Conservation (phyloP, 768 basidiomycete genomes). For the Dioszegia aurantiaca region DNA sequence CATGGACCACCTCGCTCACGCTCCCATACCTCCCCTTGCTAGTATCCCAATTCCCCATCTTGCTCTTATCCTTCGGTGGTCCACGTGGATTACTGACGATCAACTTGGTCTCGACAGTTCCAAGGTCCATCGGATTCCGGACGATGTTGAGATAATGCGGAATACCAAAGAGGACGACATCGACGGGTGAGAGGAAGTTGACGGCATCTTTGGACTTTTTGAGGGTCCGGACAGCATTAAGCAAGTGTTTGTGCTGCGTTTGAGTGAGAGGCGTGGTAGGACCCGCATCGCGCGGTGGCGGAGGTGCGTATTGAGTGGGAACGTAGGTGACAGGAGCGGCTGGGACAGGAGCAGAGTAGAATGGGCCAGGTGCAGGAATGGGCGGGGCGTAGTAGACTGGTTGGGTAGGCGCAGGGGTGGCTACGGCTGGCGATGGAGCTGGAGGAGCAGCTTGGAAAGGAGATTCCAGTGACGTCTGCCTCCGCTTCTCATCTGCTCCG, state of each 20-base stretch:
- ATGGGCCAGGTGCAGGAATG: conserved; percentile 10
- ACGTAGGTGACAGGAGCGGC: conserved; percentile 22
- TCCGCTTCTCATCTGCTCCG: conserved; percentile 39
- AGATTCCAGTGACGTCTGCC: conserved; percentile 17
- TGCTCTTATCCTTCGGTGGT: conserved; percentile 53
- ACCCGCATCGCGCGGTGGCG: conserved; percentile 40
- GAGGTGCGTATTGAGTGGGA: conserved; percentile 38
- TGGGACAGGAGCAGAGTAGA: conserved; percentile 27
- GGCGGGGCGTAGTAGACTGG: conserved; percentile 14
- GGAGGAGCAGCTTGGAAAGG: conserved; percentile 7
- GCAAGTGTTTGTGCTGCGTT: conserved; percentile 75
- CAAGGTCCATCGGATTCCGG: conserved; percentile 89
- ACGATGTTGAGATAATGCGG: conserved; percentile 78
- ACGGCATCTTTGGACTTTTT: conserved; percentile 80
- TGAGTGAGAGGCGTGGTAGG: conserved; percentile 57
- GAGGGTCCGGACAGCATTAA: conserved; percentile 71
- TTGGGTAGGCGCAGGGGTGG: conserved; percentile 21
- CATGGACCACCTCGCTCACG: conserved; percentile 75
- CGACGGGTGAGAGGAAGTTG: conserved; percentile 84
- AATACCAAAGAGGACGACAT: conserved; percentile 64
- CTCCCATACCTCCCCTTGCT: conserved; percentile 59
- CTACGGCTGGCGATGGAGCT: conserved; percentile 45
- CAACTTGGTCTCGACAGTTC: conserved; percentile 86
- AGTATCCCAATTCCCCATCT: conserved; percentile 38
- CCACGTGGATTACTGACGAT: conserved; percentile 72